Evolutionary conservation across 2,329 filamentous ascomycete genomes (phyloP), one percentile per base, ranked within the genome.

Genomic region (Chaetomium strumarium): DNA sequence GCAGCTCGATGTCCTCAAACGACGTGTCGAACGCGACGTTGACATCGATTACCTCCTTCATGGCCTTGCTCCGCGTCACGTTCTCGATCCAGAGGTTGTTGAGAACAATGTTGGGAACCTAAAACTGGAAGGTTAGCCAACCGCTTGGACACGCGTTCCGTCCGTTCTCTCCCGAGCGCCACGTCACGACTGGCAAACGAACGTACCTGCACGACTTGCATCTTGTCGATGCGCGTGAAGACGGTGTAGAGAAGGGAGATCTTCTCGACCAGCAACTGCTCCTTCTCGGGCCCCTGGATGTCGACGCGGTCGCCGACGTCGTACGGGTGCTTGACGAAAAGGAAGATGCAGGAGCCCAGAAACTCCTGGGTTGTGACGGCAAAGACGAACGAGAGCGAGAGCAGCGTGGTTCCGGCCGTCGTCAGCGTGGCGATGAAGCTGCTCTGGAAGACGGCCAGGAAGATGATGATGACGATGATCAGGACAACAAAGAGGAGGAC

Each of bases 311-410:
- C 93, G 56, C 92, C 91, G 19, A 97, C 90, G 67, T 99, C 93
- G 68, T 88, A 97, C 0, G 93, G 92, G 68, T 99, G 93, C 75
- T 99, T 99, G 75, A 97, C 90, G 64, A 99, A 99, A 1, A 99
- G 75, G 75, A 99, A 99, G 64, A 99, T 96, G 74, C 92, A 97
- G 36, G 91, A 96, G 64, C 92, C 92, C n/a, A 99, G 81, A 58
- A 99, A 87, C 70, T 99, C 93, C 70, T 96, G 91, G 3, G 86
- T 85, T 1, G 91, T 96, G 51, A 86, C 86, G 20, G 91, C 85
- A 68, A 99, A 97, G 62, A 96, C 86, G 72, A 99, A 99, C 4
- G 92, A 96, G n/a, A 97, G 75, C 6, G 92, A 97, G 10, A 99
- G 82, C 39, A 99, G 78, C 0, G 93, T 86, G 1, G 93, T 96